Base-by-base conservation (phyloP, 106 monocot species). In the Hemerocallis citrina region DNA sequence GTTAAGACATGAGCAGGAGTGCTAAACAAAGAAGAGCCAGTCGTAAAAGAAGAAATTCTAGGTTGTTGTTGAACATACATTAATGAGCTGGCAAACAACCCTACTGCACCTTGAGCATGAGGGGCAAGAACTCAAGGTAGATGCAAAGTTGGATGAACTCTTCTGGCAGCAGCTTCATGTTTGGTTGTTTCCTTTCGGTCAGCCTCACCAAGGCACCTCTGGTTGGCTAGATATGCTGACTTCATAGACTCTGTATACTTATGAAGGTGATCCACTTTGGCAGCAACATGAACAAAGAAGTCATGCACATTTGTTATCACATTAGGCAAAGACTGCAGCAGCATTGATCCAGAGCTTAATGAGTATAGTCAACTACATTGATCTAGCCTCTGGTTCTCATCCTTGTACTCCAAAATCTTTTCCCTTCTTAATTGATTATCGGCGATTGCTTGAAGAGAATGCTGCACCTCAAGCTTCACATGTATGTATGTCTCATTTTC, bases 181-280 rank as follows among this genome's bases (percentile, higher is more conserved):
- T 83, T 86, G 35, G 95, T 86, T 57, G 68, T 71, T 78, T 83
- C 86, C 25, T 90, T 55, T 64, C 84, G 80, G 49, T 84, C 79
- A 49, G 95, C 95, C 48, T 90, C 83, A 58, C 89, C 89, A 28
- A 39, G 42, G 5, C 67, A 57, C 14, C 89, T 71, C 52, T 69
- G 83, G 20, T 78, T 72, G 60, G 75, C 55, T 13, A 90, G 71
- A 79, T 86, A 95, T 22, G 80, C 73, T 9, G 71, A 69, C 61
- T 86, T 90, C 90, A 84, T 81, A 51, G 85, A 78, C 50, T 90
- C 95, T 55, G 86, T 64, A 45, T 79, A 72, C 48, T 90, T 86
- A 68, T 95, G 89, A 62, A 95, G 70, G 59, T 62, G 74, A 65
- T 95, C 95, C 45, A 86, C 90, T 86, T 95, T 90, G 16, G 90